phyloP scores from a whole-genome alignment of 768 basidiomycete genomes.

The Mycena crocata region DNA sequence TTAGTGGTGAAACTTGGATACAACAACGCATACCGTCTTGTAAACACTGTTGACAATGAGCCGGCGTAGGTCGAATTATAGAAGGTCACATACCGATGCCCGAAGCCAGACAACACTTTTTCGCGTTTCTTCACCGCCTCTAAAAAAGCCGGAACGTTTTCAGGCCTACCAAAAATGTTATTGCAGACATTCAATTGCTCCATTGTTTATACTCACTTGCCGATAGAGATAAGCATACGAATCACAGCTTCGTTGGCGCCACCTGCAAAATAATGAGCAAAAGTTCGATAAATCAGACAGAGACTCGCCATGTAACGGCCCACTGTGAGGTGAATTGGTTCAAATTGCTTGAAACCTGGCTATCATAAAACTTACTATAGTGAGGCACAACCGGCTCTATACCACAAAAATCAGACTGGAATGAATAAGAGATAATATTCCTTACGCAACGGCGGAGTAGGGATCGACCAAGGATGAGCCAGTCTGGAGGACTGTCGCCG shows the following conservation, averaged over 20 bases:
- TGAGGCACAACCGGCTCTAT: slow-evolving; percentile 86
- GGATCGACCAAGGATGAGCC: slow-evolving; percentile 92
- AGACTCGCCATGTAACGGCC: slow-evolving; percentile 72
- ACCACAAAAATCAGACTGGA: slow-evolving; percentile 12
- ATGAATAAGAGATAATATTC: slow-evolving; percentile 10
- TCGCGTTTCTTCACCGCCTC: slow-evolving; percentile 90
- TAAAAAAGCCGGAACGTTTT: slow-evolving; percentile 87
- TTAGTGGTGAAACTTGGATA: slow-evolving; percentile 15
- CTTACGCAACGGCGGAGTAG: slow-evolving; percentile 85
- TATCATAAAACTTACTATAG: slow-evolving; percentile 74
- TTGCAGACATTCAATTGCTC: background rate
- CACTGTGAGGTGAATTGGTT: slow-evolving; percentile 50
- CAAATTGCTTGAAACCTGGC: background rate
- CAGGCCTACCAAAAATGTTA: slow-evolving; percentile 60
- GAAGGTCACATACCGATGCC: slow-evolving; percentile 70
- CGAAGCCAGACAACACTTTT: slow-evolving; percentile 91
- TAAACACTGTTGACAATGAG: slow-evolving; percentile 61
- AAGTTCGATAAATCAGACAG: background rate
- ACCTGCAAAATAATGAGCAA: slow-evolving; percentile 51
- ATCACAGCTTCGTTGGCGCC: slow-evolving; percentile 96
- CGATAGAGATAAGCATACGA: slow-evolving; percentile 91
- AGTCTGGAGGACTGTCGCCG: slow-evolving; percentile 89
- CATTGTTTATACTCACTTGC: slow-evolving; percentile 61
- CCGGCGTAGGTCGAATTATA: slow-evolving; percentile 20
- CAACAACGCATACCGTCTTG: slow-evolving; percentile 67